Evolutionary conservation across 2,329 filamentous ascomycete genomes (phyloP).

Genomic region (Zasmidium cellare): DNA sequence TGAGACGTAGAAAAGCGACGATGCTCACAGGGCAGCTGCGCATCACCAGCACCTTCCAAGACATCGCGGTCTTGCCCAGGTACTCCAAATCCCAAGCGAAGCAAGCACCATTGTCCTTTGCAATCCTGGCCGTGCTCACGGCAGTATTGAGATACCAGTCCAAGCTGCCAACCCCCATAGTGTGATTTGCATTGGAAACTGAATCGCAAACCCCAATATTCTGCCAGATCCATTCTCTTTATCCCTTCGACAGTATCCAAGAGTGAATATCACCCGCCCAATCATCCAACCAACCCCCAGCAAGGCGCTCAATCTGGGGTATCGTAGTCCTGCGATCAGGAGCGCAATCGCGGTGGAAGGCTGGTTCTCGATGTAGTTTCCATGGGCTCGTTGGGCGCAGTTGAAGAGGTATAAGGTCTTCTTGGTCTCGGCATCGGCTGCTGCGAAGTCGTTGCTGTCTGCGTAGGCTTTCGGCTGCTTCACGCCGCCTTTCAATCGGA

Average conservation of each 20-base stretch:
- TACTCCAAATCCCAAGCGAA: background rate
- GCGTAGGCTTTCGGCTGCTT: constrained; percentile 62
- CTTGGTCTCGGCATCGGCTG: constrained; percentile 41
- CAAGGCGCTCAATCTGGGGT: constrained; percentile 49
- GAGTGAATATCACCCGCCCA: constrained; percentile 50
- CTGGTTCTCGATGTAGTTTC: constrained; percentile 62
- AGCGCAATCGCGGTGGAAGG: constrained; percentile 51
- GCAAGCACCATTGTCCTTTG: background rate
- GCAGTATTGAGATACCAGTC: constrained; percentile 31
- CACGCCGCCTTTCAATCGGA: constrained; percentile 55
- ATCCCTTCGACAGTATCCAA: constrained; percentile 45
- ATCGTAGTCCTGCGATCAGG: constrained; percentile 56
- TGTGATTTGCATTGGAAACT: constrained; percentile 23
- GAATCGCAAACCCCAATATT: constrained; percentile 31
- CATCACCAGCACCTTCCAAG: background rate
- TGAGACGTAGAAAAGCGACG: background rate
- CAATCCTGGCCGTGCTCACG: constrained; percentile 10
- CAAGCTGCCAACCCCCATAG: constrained; percentile 32
- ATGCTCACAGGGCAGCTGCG: background rate
- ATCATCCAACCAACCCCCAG: constrained; percentile 54
- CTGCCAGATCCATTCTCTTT: constrained; percentile 44
- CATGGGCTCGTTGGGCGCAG: constrained; percentile 53
- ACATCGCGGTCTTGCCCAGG: background rate
- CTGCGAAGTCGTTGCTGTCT: constrained; percentile 52
- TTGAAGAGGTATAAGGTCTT: constrained; percentile 48